Evolutionary conservation across 2,329 filamentous ascomycete species (phyloP).

Genomic region (Penicillium sp.): DNA sequence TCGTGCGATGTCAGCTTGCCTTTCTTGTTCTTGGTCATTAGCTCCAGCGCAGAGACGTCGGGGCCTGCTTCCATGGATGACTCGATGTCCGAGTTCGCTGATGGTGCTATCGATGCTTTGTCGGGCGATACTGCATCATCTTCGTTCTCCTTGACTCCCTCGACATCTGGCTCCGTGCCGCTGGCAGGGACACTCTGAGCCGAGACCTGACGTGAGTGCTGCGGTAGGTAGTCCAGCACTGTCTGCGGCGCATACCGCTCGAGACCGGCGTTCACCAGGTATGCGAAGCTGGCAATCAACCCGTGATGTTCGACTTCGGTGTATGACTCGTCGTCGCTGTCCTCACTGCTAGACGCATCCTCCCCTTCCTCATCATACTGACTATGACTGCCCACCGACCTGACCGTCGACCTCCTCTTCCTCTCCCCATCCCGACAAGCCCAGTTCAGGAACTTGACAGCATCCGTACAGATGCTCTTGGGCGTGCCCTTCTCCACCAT

Average conservation of each 20-base stretch:
- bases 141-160: too few species aligned
- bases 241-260: constrained; percentile 47
- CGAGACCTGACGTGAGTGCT: too few species aligned
- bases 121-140: too few species aligned
- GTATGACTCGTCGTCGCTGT: constrained; percentile 15
- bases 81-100: too few species aligned
- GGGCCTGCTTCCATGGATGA: too few species aligned
- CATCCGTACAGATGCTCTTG: constrained; percentile 67
- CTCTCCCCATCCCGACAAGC: constrained; percentile 45
- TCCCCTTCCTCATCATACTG: too few species aligned
- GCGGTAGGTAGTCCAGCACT: constrained; percentile 44
- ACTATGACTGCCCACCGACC: too few species aligned
- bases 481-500: constrained; percentile 87
- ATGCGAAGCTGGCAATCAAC: constrained; percentile 31
- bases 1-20: constrained; percentile 32
- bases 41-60: constrained; percentile 19
- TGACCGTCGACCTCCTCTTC: too few species aligned
- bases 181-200: too few species aligned
- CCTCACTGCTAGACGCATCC: too few species aligned
- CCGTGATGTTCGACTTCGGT: constrained; percentile 27
- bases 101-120: too few species aligned
- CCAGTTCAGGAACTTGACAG: constrained; percentile 75
- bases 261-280: constrained; percentile 36
- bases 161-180: too few species aligned
- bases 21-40: constrained; percentile 23